Base-by-base conservation (phyloP, 2,329 filamentous ascomycete genomes). In the Coniochaeta sp. region DNA sequence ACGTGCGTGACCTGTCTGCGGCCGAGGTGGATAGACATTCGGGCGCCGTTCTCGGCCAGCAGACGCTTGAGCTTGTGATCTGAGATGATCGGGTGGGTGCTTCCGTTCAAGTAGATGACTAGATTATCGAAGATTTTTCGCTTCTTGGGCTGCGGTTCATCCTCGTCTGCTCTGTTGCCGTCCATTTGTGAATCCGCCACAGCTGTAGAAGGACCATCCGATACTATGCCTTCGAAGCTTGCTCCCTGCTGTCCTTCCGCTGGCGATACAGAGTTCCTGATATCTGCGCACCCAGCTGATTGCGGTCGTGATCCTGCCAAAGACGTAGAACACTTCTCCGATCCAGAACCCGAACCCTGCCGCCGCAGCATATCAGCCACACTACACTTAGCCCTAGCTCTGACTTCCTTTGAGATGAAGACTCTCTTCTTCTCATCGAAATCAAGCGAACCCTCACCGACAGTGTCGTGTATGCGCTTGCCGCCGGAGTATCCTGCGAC, bases 51-150 rank as follows among this genome's bases (percentile, higher is more conserved):
- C 60, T 86, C 80, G 6, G 82, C 84, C 40, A 97, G 81, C 17
- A 96, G 73, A 60, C 87, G 86, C 77, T 95, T 96, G 61, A 97
- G 82, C 70, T 85, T 89, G 76, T 96, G 90, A 72, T 97, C 93
- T 16, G 90, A 96, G 63, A 96, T 83, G 26, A 85, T 73, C 1
- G 93, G 92, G 62, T 87, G 82, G 1, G 91, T 96, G 65, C 89
- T 93, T 62, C 92, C 92, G 73, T 96, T 96, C 73, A 97, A 83
- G 75, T 93, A 95, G 67, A 96, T 82, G 58, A 84, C 87, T 24
- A 92, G 80, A 17, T 86, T 84, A 52, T 83, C 75, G 70, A 97
- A 93, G 59, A 96, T 82, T 55, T 77, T 69, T 65, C 67, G 71
- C 63, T 62, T 60, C 60, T 58, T 73, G 64, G 40, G 62, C 63